phyloP scores from a whole-genome alignment of 805 yeast species.

The Kuraishia piskuri region DNA sequence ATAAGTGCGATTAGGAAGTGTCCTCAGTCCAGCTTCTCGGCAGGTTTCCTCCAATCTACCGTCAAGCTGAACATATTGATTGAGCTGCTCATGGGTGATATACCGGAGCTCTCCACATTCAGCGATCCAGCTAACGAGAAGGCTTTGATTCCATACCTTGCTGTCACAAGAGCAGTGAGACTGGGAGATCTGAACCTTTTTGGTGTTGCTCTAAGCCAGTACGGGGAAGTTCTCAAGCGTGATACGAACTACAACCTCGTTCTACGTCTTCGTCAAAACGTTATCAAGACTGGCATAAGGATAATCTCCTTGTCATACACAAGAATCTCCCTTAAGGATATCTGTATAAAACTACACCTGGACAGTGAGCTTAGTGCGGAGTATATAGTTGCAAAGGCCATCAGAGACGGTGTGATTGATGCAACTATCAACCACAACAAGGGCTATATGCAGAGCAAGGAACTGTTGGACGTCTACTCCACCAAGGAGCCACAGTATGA shows the following conservation, averaged over 20 bases:
- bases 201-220: slow-evolving; percentile 57
- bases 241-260: slow-evolving; percentile 84
- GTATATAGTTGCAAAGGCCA: slow-evolving; percentile 93
- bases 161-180: slow-evolving; percentile 85
- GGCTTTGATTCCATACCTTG: slow-evolving; percentile 72
- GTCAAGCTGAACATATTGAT: slow-evolving; percentile 81
- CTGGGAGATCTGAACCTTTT: slow-evolving; percentile 83
- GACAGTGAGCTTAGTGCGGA: slow-evolving; percentile 96
- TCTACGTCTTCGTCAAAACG: slow-evolving; percentile 88
- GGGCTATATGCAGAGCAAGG: slow-evolving; percentile 88
- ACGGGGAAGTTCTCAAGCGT: slow-evolving; percentile 50
- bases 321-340: slow-evolving; percentile 84
- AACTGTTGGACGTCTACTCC: slow-evolving; percentile 77
- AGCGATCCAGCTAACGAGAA: slow-evolving; percentile 51
- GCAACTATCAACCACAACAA: slow-evolving; percentile 86
- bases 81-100: slow-evolving; percentile 92
- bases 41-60: slow-evolving; percentile 85
- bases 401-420: slow-evolving; percentile 95
- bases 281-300: slow-evolving; percentile 94
- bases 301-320: slow-evolving; percentile 87
- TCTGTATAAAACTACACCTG: slow-evolving; percentile 83
- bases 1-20: slow-evolving; percentile 95
- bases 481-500: slow-evolving; percentile 80
- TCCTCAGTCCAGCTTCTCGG: slow-evolving; percentile 79
- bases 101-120: slow-evolving; percentile 83